Conservation (phyloP, 1,284 basidiomycete species). For the Cutaneotrichosporon sp. region DNA sequence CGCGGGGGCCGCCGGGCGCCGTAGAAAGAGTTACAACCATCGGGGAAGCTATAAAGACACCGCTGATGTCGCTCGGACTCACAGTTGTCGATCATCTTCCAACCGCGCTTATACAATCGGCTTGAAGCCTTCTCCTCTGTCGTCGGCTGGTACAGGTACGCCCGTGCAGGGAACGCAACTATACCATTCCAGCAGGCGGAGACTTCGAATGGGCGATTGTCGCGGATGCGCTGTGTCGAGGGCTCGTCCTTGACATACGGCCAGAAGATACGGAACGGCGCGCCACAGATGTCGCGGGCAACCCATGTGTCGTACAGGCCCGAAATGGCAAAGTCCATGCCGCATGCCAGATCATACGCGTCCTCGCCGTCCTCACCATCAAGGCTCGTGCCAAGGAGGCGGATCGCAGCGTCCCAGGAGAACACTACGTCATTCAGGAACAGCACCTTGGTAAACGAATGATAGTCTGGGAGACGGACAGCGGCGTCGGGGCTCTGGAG, state of each 20-base stretch:
- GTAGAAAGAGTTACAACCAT: constrained; percentile 21
- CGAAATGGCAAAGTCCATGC: constrained; percentile 57
- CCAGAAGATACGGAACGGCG: constrained; percentile 57
- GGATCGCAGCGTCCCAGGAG: constrained; percentile 56
- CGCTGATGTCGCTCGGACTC: constrained; percentile 21
- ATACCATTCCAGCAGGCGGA: constrained; percentile 58
- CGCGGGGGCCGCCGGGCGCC: constrained; percentile 31
- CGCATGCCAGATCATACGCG: constrained; percentile 61
- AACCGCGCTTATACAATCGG: constrained; percentile 27
- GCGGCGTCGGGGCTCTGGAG: constrained; percentile 27
- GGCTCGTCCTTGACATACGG: constrained; percentile 58
- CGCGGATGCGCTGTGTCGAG: constrained; percentile 49
- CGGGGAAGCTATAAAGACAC: constrained; percentile 14
- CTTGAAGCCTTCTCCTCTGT: constrained; percentile 26
- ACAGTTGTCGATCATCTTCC: constrained; percentile 47
- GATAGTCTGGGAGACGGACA: constrained; percentile 46
- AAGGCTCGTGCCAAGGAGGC: constrained; percentile 56
- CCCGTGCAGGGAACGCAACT: constrained; percentile 57
- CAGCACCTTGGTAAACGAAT: constrained; percentile 55
- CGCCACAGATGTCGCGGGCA: constrained; percentile 54
- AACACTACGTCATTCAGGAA: constrained; percentile 61
- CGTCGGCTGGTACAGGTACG: constrained; percentile 53
- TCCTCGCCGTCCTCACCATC: constrained; percentile 27
- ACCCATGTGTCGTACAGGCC: constrained; percentile 58
- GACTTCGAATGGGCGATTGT: constrained; percentile 57